Percentiles rank a stretch among this genome's conserved stretches.
Evolutionary conservation across 2,329 filamentous ascomycete species (phyloP).

Genomic region (Botrytis hyacinthi): DNA sequence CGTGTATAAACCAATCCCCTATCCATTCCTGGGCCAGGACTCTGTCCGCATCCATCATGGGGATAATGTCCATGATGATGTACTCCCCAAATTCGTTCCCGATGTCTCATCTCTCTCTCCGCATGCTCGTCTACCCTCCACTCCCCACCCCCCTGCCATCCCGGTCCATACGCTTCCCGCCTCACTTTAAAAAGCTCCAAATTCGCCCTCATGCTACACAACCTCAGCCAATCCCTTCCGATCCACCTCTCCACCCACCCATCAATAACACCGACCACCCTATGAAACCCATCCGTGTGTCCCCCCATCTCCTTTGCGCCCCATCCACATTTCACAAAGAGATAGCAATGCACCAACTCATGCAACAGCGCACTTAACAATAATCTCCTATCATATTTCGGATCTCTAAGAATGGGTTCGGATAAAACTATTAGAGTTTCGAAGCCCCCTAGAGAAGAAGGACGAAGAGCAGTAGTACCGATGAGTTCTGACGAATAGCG

Average conservation of each 20-base stretch:
- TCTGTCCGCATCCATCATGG: background rate
- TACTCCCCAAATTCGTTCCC: background rate
- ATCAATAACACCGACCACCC: slow-evolving; percentile 60
- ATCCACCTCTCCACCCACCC: slow-evolving; percentile 53
- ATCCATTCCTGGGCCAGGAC: background rate
- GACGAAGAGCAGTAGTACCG: slow-evolving; percentile 59
- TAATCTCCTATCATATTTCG: slow-evolving; percentile 54
- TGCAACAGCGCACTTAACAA: slow-evolving; percentile 65
- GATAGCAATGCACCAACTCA: slow-evolving; percentile 65
- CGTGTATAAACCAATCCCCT: background rate
- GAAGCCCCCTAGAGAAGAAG: slow-evolving; percentile 46
- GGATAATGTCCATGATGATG: background rate
- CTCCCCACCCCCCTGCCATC: background rate
- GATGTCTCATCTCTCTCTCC: background rate
- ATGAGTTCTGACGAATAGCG: slow-evolving; percentile 57
- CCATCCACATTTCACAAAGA: slow-evolving; percentile 62
- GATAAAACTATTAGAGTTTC: slow-evolving; percentile 64
- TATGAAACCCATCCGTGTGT: slow-evolving; percentile 58
- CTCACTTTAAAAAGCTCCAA: slow-evolving; percentile 49
- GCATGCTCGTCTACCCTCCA: too few relatives aligned
- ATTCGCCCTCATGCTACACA: slow-evolving; percentile 61
- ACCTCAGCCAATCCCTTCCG: slow-evolving; percentile 50
- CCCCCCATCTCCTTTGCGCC: slow-evolving; percentile 55
- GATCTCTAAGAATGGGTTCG: slow-evolving; percentile 53
- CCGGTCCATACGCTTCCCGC: background rate